A percentile compares a stretch with the other conserved stretches of the same genome.
phyloP scores from a whole-genome alignment of 2,329 filamentous ascomycete species.

The Aspergillus quadrilineatus region DNA sequence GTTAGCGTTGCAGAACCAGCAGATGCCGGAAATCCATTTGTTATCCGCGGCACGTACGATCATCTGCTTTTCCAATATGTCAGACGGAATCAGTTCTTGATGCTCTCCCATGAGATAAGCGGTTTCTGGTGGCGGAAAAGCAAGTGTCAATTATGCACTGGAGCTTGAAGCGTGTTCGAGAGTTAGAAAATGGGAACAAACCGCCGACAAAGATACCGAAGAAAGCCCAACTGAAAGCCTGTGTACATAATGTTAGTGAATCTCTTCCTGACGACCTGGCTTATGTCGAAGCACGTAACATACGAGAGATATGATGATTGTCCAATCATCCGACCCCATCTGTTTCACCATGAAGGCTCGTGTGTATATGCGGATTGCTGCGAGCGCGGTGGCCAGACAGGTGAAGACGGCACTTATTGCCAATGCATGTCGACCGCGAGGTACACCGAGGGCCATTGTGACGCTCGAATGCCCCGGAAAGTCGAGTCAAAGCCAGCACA shows the following conservation, averaged over 20 bases:
- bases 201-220: constrained; percentile 32
- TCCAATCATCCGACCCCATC: constrained; percentile 39
- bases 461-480: neutral
- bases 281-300: constrained; percentile 5
- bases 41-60: constrained; percentile 19
- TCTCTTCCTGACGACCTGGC: neutral
- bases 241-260: neutral
- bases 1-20: neutral
- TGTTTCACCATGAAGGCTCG: constrained; percentile 35
- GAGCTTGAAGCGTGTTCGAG: constrained; percentile 1
- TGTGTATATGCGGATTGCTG: constrained; percentile 44
- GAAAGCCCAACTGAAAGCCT: constrained; percentile 32
- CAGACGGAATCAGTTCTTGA: constrained; percentile 19
- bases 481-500: neutral
- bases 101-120: constrained; percentile 33
- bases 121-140: constrained; percentile 21
- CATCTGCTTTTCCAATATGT: constrained; percentile 26
- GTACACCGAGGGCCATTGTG: constrained; percentile 28
- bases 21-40: neutral
- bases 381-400: constrained; percentile 32
- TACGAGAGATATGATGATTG: constrained; percentile 37
- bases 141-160: neutral
- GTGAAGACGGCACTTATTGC: constrained; percentile 32
- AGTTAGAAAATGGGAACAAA: constrained; percentile 16
- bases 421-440: constrained; percentile 29